Conservation (phyloP, 352 stramenopile species). For the Phytopythium vexans region DNA sequence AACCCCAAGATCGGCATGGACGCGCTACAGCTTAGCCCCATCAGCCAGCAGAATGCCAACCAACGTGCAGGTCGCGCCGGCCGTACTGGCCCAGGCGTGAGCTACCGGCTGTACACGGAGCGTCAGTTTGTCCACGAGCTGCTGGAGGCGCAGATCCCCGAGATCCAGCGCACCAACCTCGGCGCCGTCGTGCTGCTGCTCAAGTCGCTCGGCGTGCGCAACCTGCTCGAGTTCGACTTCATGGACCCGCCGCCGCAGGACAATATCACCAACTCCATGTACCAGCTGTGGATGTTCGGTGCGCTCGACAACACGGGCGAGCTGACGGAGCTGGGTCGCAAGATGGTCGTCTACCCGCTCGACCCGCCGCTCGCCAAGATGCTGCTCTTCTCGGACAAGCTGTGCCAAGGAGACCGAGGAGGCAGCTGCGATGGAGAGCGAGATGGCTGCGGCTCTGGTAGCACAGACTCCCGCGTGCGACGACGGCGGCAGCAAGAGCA, state of each 20-base stretch:
- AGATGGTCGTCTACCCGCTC: slow-evolving; percentile 99
- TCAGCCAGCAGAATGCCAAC: slow-evolving; percentile 97
- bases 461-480: slow-evolving; percentile 12
- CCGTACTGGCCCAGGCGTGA: slow-evolving; percentile 87
- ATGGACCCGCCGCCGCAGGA: slow-evolving; percentile 97
- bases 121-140: slow-evolving; percentile 96
- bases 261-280: slow-evolving; percentile 99
- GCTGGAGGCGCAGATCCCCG: slow-evolving; percentile 96
- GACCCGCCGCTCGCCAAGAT: slow-evolving; percentile 95
- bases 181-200: slow-evolving; percentile 97
- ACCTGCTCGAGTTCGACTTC: slow-evolving; percentile 98
- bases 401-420: slow-evolving; percentile 88
- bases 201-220: slow-evolving; percentile 96
- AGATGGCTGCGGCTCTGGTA: slow-evolving; percentile 55
- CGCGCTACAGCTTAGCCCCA: slow-evolving; percentile 94
- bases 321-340: slow-evolving; percentile 94
- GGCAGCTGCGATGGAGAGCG: slow-evolving; percentile 72
- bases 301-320: slow-evolving; percentile 97
- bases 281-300: slow-evolving; percentile 98
- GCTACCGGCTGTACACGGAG: slow-evolving; percentile 97
- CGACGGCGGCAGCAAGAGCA: slow-evolving; percentile 21
- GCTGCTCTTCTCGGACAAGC: slow-evolving; percentile 94
- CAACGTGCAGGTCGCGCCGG: slow-evolving; percentile 95
- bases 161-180: slow-evolving; percentile 98
- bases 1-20: slow-evolving; percentile 99